A percentile compares a stretch with the other conserved stretches of the same genome.
Evolutionary conservation across 2,329 filamentous ascomycete species (phyloP).

Genomic region (Trichoderma sp.): DNA sequence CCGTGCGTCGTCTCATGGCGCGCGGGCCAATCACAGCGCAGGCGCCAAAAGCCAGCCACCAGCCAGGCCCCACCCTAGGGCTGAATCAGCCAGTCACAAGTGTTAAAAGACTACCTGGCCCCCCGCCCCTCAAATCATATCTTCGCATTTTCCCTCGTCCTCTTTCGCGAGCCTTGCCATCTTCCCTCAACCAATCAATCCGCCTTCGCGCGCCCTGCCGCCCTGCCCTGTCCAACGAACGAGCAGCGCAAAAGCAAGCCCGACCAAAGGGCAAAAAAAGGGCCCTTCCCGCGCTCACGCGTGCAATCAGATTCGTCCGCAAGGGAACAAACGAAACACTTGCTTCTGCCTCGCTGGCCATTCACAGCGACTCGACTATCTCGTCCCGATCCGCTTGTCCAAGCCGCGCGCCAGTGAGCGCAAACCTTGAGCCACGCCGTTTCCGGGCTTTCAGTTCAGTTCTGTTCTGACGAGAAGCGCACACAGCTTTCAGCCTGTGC

Average conservation of each 20-base stretch:
- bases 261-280: constrained; percentile 20
- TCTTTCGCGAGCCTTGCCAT: constrained; percentile 35
- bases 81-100: constrained; percentile 53
- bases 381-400: constrained; percentile 23
- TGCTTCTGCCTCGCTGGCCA: constrained; percentile 25
- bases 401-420: constrained; percentile 18
- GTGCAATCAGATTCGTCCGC: constrained; percentile 27
- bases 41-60: constrained; percentile 28
- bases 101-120: constrained; percentile 42
- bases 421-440: constrained; percentile 11
- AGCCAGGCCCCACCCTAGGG: constrained; percentile 36
- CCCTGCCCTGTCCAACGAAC: constrained; percentile 35
- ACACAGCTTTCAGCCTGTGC: background rate
- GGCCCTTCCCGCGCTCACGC: constrained; percentile 23
- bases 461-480: background rate
- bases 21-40: constrained; percentile 32
- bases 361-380: constrained; percentile 25
- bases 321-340: constrained; percentile 20
- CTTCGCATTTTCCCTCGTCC: constrained; percentile 44
- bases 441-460: background rate
- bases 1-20: constrained; percentile 31
- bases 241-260: constrained; percentile 8
- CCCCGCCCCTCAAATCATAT: constrained; percentile 53
- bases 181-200: constrained; percentile 46
- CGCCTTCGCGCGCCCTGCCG: constrained; percentile 31